These are phyloP conservation scores for Exophiala calicioides DNA, from an alignment of 2,329 filamentous ascomycete genomes.

Conservation along the genomic window DNA sequence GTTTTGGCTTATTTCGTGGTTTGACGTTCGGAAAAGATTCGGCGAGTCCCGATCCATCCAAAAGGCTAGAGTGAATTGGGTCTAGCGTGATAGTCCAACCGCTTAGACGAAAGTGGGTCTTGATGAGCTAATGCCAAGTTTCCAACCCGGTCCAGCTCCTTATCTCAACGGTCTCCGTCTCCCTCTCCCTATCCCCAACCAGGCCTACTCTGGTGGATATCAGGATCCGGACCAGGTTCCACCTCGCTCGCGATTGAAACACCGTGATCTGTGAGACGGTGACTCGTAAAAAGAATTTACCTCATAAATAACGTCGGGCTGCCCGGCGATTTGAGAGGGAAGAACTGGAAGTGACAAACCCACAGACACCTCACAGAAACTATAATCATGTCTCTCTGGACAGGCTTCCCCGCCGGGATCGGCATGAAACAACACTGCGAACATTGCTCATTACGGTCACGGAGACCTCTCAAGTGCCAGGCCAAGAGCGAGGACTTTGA, in stretches of 20 bases:
- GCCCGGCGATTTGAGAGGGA: background rate
- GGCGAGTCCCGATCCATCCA: background rate
- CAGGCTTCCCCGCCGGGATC: constrained; percentile 18
- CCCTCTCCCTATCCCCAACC: too few relatives aligned
- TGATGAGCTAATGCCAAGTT: too few relatives aligned
- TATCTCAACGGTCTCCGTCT: too few relatives aligned
- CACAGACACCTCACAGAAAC: background rate
- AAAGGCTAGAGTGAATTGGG: too few relatives aligned
- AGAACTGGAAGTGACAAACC: background rate
- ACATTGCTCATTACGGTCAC: background rate
- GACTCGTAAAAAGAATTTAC: background rate
- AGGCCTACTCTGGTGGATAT: constrained; percentile 1
- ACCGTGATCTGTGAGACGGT: background rate
- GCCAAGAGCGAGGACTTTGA: constrained; percentile 27
- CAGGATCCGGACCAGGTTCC: constrained; percentile 7
- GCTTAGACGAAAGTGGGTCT: too few relatives aligned
- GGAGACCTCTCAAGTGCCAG: constrained; percentile 21
- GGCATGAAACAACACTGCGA: constrained; percentile 4
- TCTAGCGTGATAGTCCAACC: too few relatives aligned
- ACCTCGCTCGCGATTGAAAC: background rate
- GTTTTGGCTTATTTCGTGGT: too few relatives aligned
- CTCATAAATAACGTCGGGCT: background rate
- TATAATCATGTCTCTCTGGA: constrained; percentile 23
- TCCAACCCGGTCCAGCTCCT: too few relatives aligned
- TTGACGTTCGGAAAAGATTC: constrained; percentile 8